Conservation (phyloP, 257 asterid genomes). For the Plantago elongata region DNA sequence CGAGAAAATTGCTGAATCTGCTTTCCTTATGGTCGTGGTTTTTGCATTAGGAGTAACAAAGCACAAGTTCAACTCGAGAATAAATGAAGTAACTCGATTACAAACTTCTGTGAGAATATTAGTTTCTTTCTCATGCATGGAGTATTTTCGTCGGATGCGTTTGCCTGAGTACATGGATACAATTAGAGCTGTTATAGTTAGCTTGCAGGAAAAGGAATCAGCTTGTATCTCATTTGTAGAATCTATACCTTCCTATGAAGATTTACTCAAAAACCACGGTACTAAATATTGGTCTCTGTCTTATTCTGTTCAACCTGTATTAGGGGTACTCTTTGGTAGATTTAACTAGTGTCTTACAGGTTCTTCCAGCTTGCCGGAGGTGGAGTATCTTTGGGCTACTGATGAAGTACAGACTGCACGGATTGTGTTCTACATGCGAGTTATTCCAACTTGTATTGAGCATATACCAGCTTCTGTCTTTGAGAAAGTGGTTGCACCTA, state of each 20-base stretch:
- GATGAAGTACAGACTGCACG: slow-evolving; percentile 97
- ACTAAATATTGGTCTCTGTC: slow-evolving; percentile 13
- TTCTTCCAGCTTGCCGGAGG: slow-evolving; percentile 27
- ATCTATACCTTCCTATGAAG: slow-evolving; percentile 74
- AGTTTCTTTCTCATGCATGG: slow-evolving; percentile 89
- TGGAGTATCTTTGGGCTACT: slow-evolving; percentile 54
- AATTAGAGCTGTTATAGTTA: slow-evolving; percentile 68
- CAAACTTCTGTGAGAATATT: slow-evolving; percentile 60
- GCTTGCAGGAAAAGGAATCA: slow-evolving; percentile 78
- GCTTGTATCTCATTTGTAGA: slow-evolving; percentile 68
- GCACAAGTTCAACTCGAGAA: slow-evolving; percentile 44
- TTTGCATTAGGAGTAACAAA: slow-evolving; percentile 77
- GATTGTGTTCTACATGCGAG: slow-evolving; percentile 76
- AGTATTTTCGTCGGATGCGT: slow-evolving; percentile 85
- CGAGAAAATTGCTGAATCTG: slow-evolving; percentile 86
- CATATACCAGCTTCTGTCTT: slow-evolving; percentile 55
- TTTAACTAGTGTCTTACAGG: slow-evolving; percentile 36
- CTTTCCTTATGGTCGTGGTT: slow-evolving; percentile 93
- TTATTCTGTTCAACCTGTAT: slow-evolving; percentile 9
- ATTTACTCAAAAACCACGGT: slow-evolving; percentile 63
- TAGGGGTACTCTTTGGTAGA: slow-evolving; percentile 12
- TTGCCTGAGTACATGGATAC: slow-evolving; percentile 93
- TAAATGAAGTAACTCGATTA: slow-evolving; percentile 38
- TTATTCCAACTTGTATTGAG: slow-evolving; percentile 75
- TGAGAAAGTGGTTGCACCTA: slow-evolving; percentile 71